These are phyloP conservation scores for Vigna reflexopilosa DNA, from an alignment of 306 rosid species.

Conservation along the genomic window DNA sequence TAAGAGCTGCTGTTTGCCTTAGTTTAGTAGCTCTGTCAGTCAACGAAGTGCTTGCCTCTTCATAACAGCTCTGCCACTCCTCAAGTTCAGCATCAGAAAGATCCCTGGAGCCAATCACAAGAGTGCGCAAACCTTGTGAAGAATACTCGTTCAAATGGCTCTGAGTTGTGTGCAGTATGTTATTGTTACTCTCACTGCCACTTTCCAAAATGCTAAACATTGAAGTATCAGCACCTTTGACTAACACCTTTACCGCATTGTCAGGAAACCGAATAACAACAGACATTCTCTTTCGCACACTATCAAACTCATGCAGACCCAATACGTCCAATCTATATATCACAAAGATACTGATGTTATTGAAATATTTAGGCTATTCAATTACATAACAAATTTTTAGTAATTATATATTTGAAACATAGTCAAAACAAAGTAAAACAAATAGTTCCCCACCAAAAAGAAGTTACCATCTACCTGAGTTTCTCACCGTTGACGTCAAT, in stretches of 20 bases:
- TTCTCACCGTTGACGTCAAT: constrained; percentile 90
- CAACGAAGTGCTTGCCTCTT: constrained; percentile 92
- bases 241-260: constrained; percentile 85
- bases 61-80: constrained; percentile 84
- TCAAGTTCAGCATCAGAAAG: constrained; percentile 79
- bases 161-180: constrained; percentile 58
- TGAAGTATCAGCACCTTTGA: constrained; percentile 94
- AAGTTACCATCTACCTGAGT: constrained; percentile 81
- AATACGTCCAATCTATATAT: constrained; percentile 85
- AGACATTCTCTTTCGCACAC: constrained; percentile 96
- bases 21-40: constrained; percentile 72
- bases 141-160: constrained; percentile 84
- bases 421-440: constrained; percentile 26
- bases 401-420: constrained; percentile 16
- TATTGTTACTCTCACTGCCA: constrained; percentile 50
- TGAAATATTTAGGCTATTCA: constrained; percentile 31
- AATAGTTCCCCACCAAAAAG: constrained; percentile 41
- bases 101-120: constrained; percentile 83
- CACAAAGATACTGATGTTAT: constrained; percentile 43
- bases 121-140: constrained; percentile 87
- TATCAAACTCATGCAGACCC: constrained; percentile 98
- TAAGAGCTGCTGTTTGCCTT: constrained; percentile 79
- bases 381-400: constrained; percentile 24
- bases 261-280: constrained; percentile 90
- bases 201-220: constrained; percentile 73